Conservation (phyloP, 1,284 basidiomycete species). For the Ustilago sp. region DNA sequence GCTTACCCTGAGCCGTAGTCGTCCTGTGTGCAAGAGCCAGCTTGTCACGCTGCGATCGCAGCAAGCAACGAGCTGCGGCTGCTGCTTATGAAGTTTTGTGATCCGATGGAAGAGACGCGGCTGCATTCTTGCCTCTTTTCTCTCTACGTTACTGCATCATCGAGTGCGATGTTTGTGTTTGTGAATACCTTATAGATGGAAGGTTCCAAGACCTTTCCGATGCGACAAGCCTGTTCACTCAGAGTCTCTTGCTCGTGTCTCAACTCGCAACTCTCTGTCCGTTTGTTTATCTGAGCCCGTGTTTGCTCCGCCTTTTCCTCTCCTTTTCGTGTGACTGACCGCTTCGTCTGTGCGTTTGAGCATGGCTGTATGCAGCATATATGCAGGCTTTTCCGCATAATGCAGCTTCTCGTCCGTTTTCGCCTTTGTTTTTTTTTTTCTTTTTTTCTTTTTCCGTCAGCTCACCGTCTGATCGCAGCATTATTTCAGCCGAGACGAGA, state of each 20-base stretch:
- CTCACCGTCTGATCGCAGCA: neutral
- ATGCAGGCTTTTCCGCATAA: neutral
- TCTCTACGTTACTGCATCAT: neutral
- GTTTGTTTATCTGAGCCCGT: neutral
- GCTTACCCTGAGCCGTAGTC: neutral
- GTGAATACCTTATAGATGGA: neutral
- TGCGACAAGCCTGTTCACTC: slow-evolving; percentile 20
- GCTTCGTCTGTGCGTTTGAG: slow-evolving; percentile 18
- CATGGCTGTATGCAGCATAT: slow-evolving; percentile 8
- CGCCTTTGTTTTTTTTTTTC: slow-evolving; percentile 9
- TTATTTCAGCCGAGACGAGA: neutral
- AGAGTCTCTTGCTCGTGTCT: slow-evolving; percentile 14
- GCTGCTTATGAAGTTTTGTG: slow-evolving; percentile 6
- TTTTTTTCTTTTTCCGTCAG: neutral
- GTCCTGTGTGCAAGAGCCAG: neutral
- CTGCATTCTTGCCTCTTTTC: neutral
- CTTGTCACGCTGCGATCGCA: neutral
- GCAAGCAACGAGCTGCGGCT: neutral
- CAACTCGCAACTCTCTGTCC: neutral
- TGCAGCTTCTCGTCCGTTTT: slow-evolving; percentile 7
- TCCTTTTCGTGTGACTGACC: slow-evolving; percentile 12
- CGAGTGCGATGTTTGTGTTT: neutral
- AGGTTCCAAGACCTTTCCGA: slow-evolving; percentile 19
- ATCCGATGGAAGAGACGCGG: neutral
- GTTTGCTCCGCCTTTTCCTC: neutral